phyloP scores from a whole-genome alignment of 2,329 filamentous ascomycete species.

The Sordariomycetes sp. region DNA sequence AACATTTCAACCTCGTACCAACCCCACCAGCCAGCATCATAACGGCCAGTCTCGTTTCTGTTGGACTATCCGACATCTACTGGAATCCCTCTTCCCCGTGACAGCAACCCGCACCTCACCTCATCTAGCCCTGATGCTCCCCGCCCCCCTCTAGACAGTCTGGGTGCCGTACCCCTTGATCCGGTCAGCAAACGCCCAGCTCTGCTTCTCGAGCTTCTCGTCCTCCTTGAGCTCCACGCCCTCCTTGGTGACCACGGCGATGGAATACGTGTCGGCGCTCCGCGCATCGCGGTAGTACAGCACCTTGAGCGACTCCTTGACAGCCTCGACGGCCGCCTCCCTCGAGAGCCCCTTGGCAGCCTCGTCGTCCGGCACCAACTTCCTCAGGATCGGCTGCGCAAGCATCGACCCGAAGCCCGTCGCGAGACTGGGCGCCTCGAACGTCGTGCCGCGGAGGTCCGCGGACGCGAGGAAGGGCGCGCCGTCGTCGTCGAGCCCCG shows the following conservation, averaged over 20 bases:
- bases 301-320: conserved; percentile 97
- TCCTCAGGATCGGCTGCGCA: conserved; percentile 81
- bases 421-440: conserved; percentile 73
- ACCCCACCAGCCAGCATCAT: neutral
- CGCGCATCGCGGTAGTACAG: conserved; percentile 94
- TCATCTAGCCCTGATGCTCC: neutral
- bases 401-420: conserved; percentile 91
- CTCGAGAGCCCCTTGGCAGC: conserved; percentile 56
- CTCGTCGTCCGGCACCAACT: conserved; percentile 72
- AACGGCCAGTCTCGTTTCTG: neutral
- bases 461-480: conserved; percentile 84
- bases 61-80: neutral
- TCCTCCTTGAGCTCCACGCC: conserved; percentile 75
- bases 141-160: conserved; percentile 30
- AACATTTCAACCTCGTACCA: neutral
- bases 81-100: neutral
- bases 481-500: conserved; percentile 66
- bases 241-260: conserved; percentile 79
- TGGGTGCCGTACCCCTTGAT: conserved; percentile 95
- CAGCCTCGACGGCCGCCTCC: conserved; percentile 65
- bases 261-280: conserved; percentile 80
- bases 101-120: neutral
- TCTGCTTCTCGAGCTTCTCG: conserved; percentile 86
- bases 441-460: conserved; percentile 88
- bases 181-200: conserved; percentile 93